Evolutionary conservation across 2,329 filamentous ascomycete species (phyloP).

Genomic region (Verticillium tricorpus): DNA sequence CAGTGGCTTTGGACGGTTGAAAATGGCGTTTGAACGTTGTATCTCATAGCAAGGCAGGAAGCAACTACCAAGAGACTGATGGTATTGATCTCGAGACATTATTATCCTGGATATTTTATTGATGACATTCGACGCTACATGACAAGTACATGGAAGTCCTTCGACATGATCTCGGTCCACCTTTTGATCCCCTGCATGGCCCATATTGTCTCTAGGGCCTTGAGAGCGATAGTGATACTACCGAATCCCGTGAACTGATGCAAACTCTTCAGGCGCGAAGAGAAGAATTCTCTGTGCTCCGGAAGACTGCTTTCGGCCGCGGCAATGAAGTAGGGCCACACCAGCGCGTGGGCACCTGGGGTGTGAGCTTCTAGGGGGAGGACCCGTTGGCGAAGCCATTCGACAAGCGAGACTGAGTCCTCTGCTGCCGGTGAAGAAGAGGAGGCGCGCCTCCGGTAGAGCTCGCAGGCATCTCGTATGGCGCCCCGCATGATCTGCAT

Average conservation of each 20-base stretch:
- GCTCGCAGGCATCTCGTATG: conserved; percentile 19
- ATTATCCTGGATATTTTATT: background rate
- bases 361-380: conserved; percentile 18
- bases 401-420: conserved; percentile 22
- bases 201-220: conserved; percentile 29
- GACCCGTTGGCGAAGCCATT: conserved; percentile 25
- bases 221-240: conserved; percentile 30
- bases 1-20: too few relatives aligned
- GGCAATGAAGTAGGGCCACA: conserved; percentile 36
- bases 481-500: conserved; percentile 16
- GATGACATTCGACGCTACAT: conserved; percentile 14
- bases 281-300: conserved; percentile 30
- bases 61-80: too few relatives aligned
- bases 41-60: too few relatives aligned
- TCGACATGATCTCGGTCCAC: conserved; percentile 24
- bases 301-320: conserved; percentile 30
- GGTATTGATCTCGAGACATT: too few relatives aligned
- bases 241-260: conserved; percentile 28
- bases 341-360: conserved; percentile 30
- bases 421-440: conserved; percentile 3
- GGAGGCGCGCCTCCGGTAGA: conserved; percentile 20
- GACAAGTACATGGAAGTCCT: conserved; percentile 20
- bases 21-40: too few relatives aligned
- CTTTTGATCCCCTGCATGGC: conserved; percentile 14
- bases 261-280: conserved; percentile 19